These are phyloP conservation scores for Drechslerella coelobrocha DNA, from an alignment of 2,329 filamentous ascomycete genomes.

Conservation along the genomic window DNA sequence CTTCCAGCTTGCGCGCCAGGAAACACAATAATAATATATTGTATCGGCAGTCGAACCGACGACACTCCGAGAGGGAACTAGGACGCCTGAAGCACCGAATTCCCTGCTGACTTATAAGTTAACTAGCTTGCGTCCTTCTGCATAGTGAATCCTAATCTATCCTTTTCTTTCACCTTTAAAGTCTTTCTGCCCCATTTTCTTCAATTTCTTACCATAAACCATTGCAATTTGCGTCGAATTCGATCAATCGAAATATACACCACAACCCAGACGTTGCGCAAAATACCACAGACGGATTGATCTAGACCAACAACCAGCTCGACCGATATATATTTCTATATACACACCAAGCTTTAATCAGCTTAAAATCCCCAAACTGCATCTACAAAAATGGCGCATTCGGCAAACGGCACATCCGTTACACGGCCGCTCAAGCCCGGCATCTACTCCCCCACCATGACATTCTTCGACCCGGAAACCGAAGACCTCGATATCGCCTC, in stretches of 20 bases:
- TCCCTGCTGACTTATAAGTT: not conserved
- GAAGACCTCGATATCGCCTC: slow-evolving; percentile 72
- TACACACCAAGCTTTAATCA: too few species aligned
- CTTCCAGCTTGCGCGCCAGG: slow-evolving; percentile 10
- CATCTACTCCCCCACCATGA: slow-evolving; percentile 76
- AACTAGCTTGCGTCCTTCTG: not conserved
- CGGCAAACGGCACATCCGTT: slow-evolving; percentile 31
- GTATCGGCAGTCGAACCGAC: slow-evolving; percentile 18
- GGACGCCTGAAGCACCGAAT: too few species aligned
- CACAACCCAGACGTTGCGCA: slow-evolving; percentile 7
- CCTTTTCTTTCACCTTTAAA: not conserved
- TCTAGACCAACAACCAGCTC: not conserved
- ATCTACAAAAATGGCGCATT: slow-evolving; percentile 34
- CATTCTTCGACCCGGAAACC: slow-evolving; percentile 70
- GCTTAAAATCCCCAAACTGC: too few species aligned
- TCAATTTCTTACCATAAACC: not conserved
- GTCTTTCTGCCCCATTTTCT: not conserved
- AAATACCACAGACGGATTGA: not conserved
- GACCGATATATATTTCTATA: too few species aligned
- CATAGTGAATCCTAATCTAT: not conserved
- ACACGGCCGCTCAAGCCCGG: slow-evolving; percentile 58
- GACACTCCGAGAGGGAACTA: slow-evolving; percentile 46
- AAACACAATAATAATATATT: not conserved
- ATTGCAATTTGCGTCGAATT: not conserved
- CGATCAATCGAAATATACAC: too few species aligned